A percentile compares a stretch with the other conserved stretches of the same genome.
These are phyloP conservation scores for Protostelium mycophagum DNA, from an alignment of 78 protist species.

Conservation along the genomic window DNA sequence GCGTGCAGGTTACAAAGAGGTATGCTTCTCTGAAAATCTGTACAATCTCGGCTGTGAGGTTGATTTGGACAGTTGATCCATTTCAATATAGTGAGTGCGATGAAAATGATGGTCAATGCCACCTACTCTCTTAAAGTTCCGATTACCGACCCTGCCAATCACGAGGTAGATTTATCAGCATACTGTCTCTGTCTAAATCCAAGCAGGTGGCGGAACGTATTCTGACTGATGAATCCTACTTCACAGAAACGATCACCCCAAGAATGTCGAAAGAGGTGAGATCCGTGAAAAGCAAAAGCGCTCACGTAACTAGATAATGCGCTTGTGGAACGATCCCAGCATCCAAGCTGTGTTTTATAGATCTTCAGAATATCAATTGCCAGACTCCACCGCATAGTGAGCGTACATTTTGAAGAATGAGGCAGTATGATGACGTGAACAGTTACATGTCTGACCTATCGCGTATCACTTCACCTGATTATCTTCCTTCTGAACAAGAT, in stretches of 20 bases:
- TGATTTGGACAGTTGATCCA: constrained; percentile 9
- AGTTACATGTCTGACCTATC: constrained; percentile 72
- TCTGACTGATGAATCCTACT: constrained; percentile 31
- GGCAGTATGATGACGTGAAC: neutral
- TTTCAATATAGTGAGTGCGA: constrained; percentile 51
- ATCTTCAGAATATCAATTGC: constrained; percentile 81
- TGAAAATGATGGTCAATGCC: constrained; percentile 58
- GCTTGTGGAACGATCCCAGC: constrained; percentile 79
- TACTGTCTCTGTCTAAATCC: neutral
- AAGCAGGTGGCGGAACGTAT: constrained; percentile 56
- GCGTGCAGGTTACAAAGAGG: constrained; percentile 27
- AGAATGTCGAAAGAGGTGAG: constrained; percentile 33
- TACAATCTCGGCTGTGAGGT: too few species aligned
- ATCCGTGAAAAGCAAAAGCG: neutral
- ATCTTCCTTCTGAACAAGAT: constrained; percentile 86
- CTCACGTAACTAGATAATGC: constrained; percentile 19
- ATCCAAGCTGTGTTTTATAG: constrained; percentile 65
- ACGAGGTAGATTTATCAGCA: neutral
- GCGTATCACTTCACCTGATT: constrained; percentile 63
- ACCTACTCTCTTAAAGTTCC: constrained; percentile 50
- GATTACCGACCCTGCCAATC: constrained; percentile 22
- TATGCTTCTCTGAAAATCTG: neutral
- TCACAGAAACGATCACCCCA: constrained; percentile 37
- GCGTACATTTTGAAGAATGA: constrained; percentile 5
- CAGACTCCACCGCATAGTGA: constrained; percentile 84